phyloP scores from a whole-genome alignment of 495 filamentous ascomycete species.

The Penicillium tannophilum region DNA sequence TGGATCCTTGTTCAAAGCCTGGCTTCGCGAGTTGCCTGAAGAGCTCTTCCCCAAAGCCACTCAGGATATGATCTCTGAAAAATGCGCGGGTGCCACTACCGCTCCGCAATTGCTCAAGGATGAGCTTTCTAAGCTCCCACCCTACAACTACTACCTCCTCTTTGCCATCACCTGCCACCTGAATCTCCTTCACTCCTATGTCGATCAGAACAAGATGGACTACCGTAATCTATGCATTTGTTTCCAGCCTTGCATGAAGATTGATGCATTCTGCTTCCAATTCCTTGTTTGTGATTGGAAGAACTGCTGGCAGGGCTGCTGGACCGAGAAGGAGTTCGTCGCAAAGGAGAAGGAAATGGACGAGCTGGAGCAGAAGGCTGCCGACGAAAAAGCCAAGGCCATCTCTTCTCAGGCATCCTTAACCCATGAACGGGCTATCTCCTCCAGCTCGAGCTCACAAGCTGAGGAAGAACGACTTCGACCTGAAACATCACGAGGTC shows the following conservation, averaged over 20 bases:
- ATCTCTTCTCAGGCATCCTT: conserved; percentile 14
- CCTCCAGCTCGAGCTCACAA: conserved; percentile 62
- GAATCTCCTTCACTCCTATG: conserved; percentile 80
- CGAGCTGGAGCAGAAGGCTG: conserved; percentile 34
- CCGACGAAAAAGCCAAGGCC: conserved; percentile 23
- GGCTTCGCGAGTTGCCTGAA: conserved; percentile 91
- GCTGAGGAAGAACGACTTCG: conserved; percentile 35
- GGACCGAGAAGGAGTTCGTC: conserved; percentile 80
- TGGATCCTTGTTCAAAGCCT: conserved; percentile 88
- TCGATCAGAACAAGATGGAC: conserved; percentile 92
- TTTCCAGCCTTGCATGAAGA: conserved; percentile 92
- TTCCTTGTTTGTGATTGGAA: conserved; percentile 91
- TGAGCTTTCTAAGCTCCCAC: conserved; percentile 84
- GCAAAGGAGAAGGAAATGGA: conserved; percentile 70
- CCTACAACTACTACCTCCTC: conserved; percentile 93
- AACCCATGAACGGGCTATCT: conserved; percentile 60
- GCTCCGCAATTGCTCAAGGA: conserved; percentile 83
- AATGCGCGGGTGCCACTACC: conserved; percentile 72
- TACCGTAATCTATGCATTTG: conserved; percentile 90
- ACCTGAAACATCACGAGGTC: conserved; percentile 34
- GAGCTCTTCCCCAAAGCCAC: conserved; percentile 82
- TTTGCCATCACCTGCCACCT: conserved; percentile 95
- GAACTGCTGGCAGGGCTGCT: conserved; percentile 93
- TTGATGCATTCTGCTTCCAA: conserved; percentile 86
- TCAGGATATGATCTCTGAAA: conserved; percentile 71